Evolutionary conservation across 2,329 filamentous ascomycete genomes (phyloP).

Genomic region (Dactylonectria macrodidyma): DNA sequence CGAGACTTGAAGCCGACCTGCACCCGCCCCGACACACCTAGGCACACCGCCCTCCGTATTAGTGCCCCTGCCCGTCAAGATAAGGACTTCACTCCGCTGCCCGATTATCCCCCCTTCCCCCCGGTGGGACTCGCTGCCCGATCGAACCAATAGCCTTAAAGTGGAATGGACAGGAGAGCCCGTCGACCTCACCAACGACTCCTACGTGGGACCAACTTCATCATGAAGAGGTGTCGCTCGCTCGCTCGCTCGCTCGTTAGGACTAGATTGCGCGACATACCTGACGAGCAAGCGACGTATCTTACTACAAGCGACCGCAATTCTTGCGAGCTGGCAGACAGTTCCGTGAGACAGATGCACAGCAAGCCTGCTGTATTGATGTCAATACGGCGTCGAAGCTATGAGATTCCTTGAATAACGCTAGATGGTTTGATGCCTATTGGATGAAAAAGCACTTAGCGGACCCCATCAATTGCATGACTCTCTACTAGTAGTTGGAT

Average conservation of each 20-base stretch:
- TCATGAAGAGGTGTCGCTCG: too few species aligned
- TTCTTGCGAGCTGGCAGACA: conserved; percentile 80
- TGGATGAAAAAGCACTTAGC: conserved; percentile 53
- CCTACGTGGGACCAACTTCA: conserved; percentile 72
- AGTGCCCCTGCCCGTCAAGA: too few species aligned
- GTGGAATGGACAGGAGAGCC: conserved; percentile 89
- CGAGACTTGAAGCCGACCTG: too few species aligned
- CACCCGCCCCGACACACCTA: too few species aligned
- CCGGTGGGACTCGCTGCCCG: conserved; percentile 57
- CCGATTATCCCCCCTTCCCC: conserved; percentile 46
- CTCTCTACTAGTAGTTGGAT: too few species aligned
- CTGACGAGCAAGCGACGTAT: conserved; percentile 94
- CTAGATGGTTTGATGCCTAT: conserved; percentile 81
- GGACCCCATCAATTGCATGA: too few species aligned
- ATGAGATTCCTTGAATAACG: conserved; percentile 89
- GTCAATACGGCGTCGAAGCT: conserved; percentile 97
- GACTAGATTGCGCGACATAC: conserved; percentile 87
- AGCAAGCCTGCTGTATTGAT: conserved; percentile 97
- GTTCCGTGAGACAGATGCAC: conserved; percentile 95
- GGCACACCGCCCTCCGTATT: too few species aligned
- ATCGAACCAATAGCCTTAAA: conserved; percentile 80
- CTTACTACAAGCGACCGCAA: conserved; percentile 81
- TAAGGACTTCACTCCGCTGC: too few species aligned
- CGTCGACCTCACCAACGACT: conserved; percentile 82
- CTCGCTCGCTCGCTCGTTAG: too few species aligned